A percentile compares a stretch with the other conserved stretches of the same genome.
phyloP scores from a whole-genome alignment of 176 grass and related monocot species.

The Guadua angustifolia region DNA sequence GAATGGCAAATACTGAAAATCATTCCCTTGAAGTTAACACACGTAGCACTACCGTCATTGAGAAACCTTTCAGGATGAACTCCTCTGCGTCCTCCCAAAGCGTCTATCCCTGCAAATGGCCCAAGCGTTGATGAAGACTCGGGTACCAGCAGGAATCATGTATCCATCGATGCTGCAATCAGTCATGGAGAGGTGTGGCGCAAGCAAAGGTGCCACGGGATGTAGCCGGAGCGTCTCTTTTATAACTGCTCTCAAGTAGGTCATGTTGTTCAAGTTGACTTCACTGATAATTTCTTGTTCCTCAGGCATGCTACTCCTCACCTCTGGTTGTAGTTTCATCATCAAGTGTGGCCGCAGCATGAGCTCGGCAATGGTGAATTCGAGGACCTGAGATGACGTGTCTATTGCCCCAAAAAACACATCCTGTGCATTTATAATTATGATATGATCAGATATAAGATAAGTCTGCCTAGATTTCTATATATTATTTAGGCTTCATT shows the following conservation, averaged over 20 bases:
- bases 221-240: neutral
- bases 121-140: neutral
- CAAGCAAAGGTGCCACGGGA: neutral
- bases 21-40: neutral
- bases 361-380: conserved; percentile 52
- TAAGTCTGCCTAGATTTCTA: no score
- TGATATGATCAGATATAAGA: no score
- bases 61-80: conserved; percentile 2
- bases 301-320: neutral
- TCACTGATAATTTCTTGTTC: conserved; percentile 20
- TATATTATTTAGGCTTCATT: neutral
- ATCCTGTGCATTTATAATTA: conserved; percentile 30
- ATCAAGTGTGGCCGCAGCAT: neutral
- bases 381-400: conserved; percentile 37
- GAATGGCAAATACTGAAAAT: conserved; percentile 10
- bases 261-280: conserved; percentile 4
- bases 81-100: neutral
- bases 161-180: neutral
- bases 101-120: neutral
- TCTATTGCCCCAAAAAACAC: conserved; percentile 44
- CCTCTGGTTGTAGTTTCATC: conserved; percentile 43
- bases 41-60: neutral
- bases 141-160: neutral
- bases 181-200: neutral
- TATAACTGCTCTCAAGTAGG: neutral